A percentile compares a stretch with the other conserved stretches of the same genome.
phyloP scores from a whole-genome alignment of 2,329 filamentous ascomycete genomes.

The Eutypella sp. region DNA sequence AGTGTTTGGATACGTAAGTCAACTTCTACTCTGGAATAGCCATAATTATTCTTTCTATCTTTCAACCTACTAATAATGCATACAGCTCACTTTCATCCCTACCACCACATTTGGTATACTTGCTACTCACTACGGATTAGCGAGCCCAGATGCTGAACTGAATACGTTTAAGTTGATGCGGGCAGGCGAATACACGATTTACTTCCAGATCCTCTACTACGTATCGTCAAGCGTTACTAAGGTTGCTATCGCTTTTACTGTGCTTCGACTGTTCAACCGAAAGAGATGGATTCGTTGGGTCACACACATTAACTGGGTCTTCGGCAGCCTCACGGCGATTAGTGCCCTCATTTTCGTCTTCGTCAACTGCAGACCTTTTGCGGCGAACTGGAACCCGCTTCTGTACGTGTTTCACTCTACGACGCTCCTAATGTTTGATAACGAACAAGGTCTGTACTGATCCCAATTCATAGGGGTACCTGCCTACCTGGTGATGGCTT shows the following conservation, averaged over 20 bases:
- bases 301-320: slow-evolving; percentile 8
- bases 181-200: slow-evolving; percentile 5
- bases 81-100: slow-evolving; percentile 1
- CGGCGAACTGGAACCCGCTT: slow-evolving; percentile 15
- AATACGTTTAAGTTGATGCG: slow-evolving; percentile 3
- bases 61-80: background rate
- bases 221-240: slow-evolving; percentile 17
- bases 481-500: slow-evolving; percentile 7
- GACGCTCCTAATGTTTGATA: background rate
- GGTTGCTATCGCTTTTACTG: slow-evolving; percentile 15
- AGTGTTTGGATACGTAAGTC: slow-evolving; percentile 4
- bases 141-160: slow-evolving; percentile 2
- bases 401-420: slow-evolving; percentile 6
- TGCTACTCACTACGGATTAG: slow-evolving; percentile 2
- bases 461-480: slow-evolving; percentile 1
- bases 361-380: slow-evolving; percentile 14
- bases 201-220: slow-evolving; percentile 14
- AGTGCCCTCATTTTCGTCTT: slow-evolving; percentile 15
- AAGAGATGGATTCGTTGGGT: slow-evolving; percentile 7
- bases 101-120: background rate
- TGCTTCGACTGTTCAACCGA: slow-evolving; percentile 11
- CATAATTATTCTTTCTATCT: background rate
- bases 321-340: slow-evolving; percentile 6
- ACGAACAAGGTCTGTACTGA: background rate
- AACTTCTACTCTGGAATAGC: background rate